Conservation (phyloP, 495 filamentous ascomycete genomes). For the Podospora anserina region DNA sequence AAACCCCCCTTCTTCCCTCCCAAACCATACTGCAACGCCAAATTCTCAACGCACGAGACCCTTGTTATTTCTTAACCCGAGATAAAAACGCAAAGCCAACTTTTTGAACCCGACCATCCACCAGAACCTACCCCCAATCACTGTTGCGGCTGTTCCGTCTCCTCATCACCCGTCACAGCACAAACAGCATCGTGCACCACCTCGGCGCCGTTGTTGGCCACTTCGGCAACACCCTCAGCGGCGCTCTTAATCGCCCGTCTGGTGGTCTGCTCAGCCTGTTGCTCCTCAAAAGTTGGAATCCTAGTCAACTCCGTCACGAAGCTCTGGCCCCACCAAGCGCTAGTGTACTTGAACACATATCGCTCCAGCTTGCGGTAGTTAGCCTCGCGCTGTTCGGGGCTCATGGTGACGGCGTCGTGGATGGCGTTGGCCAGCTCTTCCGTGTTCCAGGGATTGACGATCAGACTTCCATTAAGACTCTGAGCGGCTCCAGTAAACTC, state of each 20-base stretch:
- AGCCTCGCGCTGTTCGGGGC: conserved; percentile 72
- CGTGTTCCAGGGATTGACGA: conserved; percentile 90
- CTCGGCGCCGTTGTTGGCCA: conserved; percentile 21
- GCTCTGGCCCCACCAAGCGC: conserved; percentile 95
- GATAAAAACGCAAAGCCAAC: background rate
- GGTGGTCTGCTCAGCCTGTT: conserved; percentile 2
- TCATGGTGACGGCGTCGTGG: conserved; percentile 79
- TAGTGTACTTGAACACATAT: conserved; percentile 89
- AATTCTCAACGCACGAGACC: background rate
- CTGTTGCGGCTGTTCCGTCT: background rate
- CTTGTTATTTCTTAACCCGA: background rate
- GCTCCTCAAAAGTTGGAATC: conserved; percentile 29
- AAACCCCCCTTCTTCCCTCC: background rate
- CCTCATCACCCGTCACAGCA: conserved; percentile 12
- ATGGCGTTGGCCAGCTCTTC: conserved; percentile 84
- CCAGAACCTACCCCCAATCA: background rate
- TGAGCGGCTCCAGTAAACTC: conserved; percentile 91
- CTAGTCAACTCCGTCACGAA: conserved; percentile 83
- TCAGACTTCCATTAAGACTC: conserved; percentile 77
- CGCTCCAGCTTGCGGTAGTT: conserved; percentile 78
- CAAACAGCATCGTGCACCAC: conserved; percentile 18
- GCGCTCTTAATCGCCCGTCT: conserved; percentile 14
- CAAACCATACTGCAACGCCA: background rate
- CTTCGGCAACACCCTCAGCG: conserved; percentile 20
- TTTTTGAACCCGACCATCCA: background rate